Base-by-base conservation (phyloP, 331 rosid species). In the Pyracantha coccinea region DNA sequence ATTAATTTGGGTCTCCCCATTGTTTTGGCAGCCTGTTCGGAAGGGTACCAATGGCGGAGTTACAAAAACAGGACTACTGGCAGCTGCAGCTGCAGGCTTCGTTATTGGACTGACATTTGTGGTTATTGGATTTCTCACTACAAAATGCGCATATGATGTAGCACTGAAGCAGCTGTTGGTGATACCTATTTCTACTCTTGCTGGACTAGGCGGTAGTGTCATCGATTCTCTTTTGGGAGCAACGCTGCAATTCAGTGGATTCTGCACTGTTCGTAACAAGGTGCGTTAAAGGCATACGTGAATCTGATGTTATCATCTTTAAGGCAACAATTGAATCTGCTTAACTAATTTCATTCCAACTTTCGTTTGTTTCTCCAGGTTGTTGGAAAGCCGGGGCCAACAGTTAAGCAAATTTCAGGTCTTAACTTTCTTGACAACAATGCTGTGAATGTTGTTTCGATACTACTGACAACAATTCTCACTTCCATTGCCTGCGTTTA, bases 1-100 rank as follows among this genome's bases (percentile, higher is more conserved):
- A 66, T 53, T 53, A 78, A 60, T 64, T 74, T 8, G 25, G 77
- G 50, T 59, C 17, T 68, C n/a, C 10, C 63, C 27, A 10, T 78
- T 71, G 72, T 72, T 68, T 72, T 77, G 50, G 76, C 81, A 94
- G 99, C 85, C 84, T 66, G 99, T 94, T 82, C 89, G 75, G 78
- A 94, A 79, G 86, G 99, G 99, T 50, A 92, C 97, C 31, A 94
- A 94, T 78, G 99, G 97, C 5, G 99, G 88, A 59, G 93, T 94
- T 72, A 94, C 97, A 53, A 84, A 65, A 75, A 83, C 89, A 66
- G 99, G 99, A 81, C 81, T 94, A 73, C 80, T 90, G 50, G 99
- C 97, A 32, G 97, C 97, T 66, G 85, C 92, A 21, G 90, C 88
- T 16, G 97, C 91, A 8, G 99, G 99, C 58, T 73, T 79, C 63